Conservation (phyloP, 768 basidiomycete genomes). For the Galerina marginata region DNA sequence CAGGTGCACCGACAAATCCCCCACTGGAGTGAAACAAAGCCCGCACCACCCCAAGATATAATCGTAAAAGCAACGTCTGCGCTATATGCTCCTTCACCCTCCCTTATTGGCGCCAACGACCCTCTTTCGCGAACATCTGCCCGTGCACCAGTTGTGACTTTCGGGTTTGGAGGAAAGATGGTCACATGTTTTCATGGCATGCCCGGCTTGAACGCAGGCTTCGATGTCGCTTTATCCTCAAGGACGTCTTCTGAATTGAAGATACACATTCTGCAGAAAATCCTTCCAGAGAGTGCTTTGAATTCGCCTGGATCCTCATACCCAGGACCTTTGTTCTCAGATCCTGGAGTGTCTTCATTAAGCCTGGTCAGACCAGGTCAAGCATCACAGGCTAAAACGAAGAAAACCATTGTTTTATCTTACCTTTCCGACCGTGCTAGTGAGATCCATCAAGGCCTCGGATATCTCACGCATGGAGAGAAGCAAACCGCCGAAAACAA, state of each 20-base stretch:
- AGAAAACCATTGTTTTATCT: slow-evolving; percentile 76
- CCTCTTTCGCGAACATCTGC: slow-evolving; percentile 76
- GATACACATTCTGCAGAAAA: slow-evolving; percentile 67
- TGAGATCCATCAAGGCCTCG: slow-evolving; percentile 79
- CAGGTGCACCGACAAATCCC: slow-evolving; percentile 13
- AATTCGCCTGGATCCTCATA: slow-evolving; percentile 61
- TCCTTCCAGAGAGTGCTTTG: slow-evolving; percentile 72
- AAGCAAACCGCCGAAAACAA: slow-evolving; percentile 75
- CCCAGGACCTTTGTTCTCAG: slow-evolving; percentile 88
- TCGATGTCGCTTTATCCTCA: slow-evolving; percentile 78
- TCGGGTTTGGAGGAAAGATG: slow-evolving; percentile 93
- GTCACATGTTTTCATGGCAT: slow-evolving; percentile 87
- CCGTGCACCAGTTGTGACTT: slow-evolving; percentile 81
- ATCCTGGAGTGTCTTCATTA: slow-evolving; percentile 66
- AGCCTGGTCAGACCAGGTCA: slow-evolving; percentile 75
- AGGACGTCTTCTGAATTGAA: slow-evolving; percentile 72
- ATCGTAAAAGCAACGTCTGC: slow-evolving; percentile 46
- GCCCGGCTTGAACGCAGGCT: slow-evolving; percentile 68
- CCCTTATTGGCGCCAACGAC: slow-evolving; percentile 81
- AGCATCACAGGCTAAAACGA: slow-evolving; percentile 73
- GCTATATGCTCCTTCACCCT: slow-evolving; percentile 85
- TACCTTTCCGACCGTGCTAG: slow-evolving; percentile 79
- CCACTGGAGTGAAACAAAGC: slow-evolving; percentile 13
- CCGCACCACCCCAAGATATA: slow-evolving; percentile 37
- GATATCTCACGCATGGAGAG: slow-evolving; percentile 65